phyloP scores from a whole-genome alignment of 2,329 filamentous ascomycete species.

The Fusarium lyarnte region DNA sequence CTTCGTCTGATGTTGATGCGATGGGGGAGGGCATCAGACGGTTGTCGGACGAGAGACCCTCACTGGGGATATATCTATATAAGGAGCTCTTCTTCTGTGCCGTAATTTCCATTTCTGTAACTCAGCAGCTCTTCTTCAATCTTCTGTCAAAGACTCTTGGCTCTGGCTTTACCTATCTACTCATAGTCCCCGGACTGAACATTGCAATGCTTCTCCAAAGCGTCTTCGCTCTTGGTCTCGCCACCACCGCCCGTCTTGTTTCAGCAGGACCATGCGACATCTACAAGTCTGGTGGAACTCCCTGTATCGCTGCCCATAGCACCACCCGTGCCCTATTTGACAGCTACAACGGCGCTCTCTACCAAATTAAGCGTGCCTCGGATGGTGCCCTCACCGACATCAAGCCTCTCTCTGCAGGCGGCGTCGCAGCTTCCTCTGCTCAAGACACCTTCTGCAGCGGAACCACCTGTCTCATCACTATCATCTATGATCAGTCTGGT shows the following conservation, averaged over 20 bases:
- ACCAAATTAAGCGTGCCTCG: conserved; percentile 27
- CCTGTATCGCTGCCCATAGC: conserved; percentile 24
- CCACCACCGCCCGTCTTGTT: neutral
- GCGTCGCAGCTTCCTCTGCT: conserved; percentile 67
- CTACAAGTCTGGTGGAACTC: conserved; percentile 12
- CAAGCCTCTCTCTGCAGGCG: conserved; percentile 57
- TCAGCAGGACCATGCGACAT: conserved; percentile 22
- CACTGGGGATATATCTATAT: neutral
- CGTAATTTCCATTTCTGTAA: rapidly evolving
- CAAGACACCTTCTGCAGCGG: conserved; percentile 70
- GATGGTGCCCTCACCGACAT: conserved; percentile 9
- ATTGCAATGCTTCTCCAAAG: conserved; percentile 7
- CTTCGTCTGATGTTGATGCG: neutral
- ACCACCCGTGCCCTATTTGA: conserved; percentile 7
- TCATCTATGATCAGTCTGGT: conserved; percentile 74
- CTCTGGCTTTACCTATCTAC: rapidly evolving
- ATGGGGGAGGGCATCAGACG: neutral
- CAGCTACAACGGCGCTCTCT: conserved; percentile 2
- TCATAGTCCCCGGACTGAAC: too few species aligned
- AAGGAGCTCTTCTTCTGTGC: neutral
- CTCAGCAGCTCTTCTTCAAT: neutral
- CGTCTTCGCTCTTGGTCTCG: conserved; percentile 3
- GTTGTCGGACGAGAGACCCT: neutral
- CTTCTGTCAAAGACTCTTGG: neutral
- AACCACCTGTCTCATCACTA: conserved; percentile 70